A percentile compares a stretch with the other conserved stretches of the same genome.
These are phyloP conservation scores for Tribonema minus DNA, from an alignment of 108 stramenopile genomes.

Conservation along the genomic window DNA sequence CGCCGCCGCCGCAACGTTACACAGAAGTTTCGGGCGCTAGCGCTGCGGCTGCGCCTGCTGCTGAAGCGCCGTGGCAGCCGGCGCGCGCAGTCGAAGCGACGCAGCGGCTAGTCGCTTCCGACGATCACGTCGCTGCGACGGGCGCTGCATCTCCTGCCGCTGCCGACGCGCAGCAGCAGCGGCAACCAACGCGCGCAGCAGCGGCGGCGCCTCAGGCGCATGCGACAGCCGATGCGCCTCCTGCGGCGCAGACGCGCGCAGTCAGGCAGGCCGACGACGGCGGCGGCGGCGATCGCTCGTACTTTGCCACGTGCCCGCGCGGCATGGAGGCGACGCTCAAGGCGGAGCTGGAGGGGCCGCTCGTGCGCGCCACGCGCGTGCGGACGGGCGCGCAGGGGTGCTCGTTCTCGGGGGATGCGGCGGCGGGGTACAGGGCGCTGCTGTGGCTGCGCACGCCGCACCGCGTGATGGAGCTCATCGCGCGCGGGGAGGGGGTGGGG, in stretches of 20 bases:
- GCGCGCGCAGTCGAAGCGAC: no score
- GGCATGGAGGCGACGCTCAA: conserved; percentile 14
- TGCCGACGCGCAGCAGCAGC: neutral
- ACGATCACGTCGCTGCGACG: neutral
- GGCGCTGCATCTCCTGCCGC: neutral
- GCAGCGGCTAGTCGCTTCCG: no score
- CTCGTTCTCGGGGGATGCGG: conserved; percentile 17
- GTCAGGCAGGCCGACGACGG: neutral
- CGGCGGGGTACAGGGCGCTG: conserved; percentile 27
- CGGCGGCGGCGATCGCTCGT: conserved; percentile 7
- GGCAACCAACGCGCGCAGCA: neutral
- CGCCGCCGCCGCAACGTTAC: no score
- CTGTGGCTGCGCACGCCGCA: conserved; percentile 39
- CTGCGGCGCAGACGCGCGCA: neutral
- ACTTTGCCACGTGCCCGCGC: conserved; percentile 34
- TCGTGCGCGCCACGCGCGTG: conserved; percentile 1
- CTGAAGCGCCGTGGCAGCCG: no score
- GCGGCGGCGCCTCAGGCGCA: neutral
- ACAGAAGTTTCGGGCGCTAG: no score
- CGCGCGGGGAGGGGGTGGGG: neutral
- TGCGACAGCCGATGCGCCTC: neutral
- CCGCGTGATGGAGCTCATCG: neutral
- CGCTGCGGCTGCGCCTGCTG: no score
- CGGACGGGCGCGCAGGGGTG: conserved; percentile 12
- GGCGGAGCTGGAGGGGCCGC: conserved; percentile 7